phyloP scores from a whole-genome alignment of 2,329 filamentous ascomycete genomes.

The Annulohypoxylon truncatum region DNA sequence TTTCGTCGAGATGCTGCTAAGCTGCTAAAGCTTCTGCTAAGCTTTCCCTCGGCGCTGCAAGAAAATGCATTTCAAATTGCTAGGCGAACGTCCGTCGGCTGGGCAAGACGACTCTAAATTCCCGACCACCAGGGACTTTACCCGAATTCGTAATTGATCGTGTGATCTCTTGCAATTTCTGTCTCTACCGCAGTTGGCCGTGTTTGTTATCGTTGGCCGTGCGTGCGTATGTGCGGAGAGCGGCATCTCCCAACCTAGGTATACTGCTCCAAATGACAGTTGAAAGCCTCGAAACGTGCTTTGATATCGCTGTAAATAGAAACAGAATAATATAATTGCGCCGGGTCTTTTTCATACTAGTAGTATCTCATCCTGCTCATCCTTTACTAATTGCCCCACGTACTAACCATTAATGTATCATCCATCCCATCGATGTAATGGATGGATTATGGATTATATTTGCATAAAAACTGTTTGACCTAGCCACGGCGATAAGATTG shows the following conservation, averaged over 20 bases:
- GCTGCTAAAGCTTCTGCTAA: conserved; percentile 17
- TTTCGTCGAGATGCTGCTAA: conserved; percentile 5
- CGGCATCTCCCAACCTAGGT: not conserved
- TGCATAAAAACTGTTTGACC: not conserved
- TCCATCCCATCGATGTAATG: not conserved
- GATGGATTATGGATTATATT: not conserved
- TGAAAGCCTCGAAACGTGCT: conserved; percentile 3
- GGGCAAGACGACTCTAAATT: conserved; percentile 28
- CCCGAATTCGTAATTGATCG: conserved; percentile 46
- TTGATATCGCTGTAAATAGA: conserved; percentile 18
- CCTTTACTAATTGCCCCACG: conserved; percentile 1
- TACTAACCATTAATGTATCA: no score
- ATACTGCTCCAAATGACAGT: not conserved
- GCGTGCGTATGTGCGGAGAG: not conserved
- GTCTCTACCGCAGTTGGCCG: conserved; percentile 28
- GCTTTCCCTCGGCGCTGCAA: conserved; percentile 40
- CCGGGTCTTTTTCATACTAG: not conserved
- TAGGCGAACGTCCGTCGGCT: conserved; percentile 20
- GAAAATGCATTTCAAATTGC: conserved; percentile 20
- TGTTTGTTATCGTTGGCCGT: conserved; percentile 20
- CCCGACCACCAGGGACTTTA: conserved; percentile 32
- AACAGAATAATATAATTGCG: not conserved
- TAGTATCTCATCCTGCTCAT: not conserved
- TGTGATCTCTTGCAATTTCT: conserved; percentile 44
- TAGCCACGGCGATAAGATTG: conserved; percentile 2